Evolutionary conservation across 441 rosid genomes (phyloP).

Genomic region (Adansonia gregorii): DNA sequence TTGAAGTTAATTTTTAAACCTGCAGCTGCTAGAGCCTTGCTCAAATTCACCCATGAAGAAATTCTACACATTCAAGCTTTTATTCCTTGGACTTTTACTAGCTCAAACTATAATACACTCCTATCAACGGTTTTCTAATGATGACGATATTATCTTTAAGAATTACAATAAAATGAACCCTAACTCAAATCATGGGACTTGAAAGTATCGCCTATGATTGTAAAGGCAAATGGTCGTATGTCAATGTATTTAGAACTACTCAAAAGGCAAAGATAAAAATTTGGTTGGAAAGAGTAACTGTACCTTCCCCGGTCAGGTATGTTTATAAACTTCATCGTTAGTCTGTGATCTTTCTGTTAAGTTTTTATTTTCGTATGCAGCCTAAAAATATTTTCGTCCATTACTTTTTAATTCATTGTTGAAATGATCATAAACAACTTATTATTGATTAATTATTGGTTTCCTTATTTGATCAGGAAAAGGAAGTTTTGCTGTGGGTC

Average conservation of each 20-base stretch:
- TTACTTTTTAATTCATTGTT: too few relatives aligned
- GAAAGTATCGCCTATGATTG: conserved; percentile 31
- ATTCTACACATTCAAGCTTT: neutral
- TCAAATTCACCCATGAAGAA: too few relatives aligned
- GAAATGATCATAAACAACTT: neutral
- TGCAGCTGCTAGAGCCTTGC: too few relatives aligned
- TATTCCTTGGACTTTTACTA: neutral
- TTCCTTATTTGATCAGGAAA: conserved; percentile 24
- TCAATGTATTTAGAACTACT: too few relatives aligned
- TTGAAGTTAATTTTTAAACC: too few relatives aligned
- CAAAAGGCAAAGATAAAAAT: neutral
- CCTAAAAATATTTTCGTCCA: too few relatives aligned
- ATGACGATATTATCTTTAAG: too few relatives aligned
- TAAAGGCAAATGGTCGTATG: neutral
- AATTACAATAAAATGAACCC: neutral
- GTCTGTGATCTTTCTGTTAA: too few relatives aligned
- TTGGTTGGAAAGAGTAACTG: conserved; percentile 47
- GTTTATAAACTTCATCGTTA: too few relatives aligned
- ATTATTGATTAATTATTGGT: neutral
- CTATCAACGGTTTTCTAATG: neutral
- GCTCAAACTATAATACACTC: neutral
- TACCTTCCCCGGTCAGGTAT: conserved; percentile 38
- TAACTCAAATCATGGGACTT: neutral
- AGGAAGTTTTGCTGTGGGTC: conserved; percentile 47
- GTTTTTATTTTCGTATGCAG: too few relatives aligned